A percentile compares a stretch with the other conserved stretches of the same genome.
Conservation (phyloP, 192 early-diverging fungal genomes). For the Spinellus fusiger region DNA sequence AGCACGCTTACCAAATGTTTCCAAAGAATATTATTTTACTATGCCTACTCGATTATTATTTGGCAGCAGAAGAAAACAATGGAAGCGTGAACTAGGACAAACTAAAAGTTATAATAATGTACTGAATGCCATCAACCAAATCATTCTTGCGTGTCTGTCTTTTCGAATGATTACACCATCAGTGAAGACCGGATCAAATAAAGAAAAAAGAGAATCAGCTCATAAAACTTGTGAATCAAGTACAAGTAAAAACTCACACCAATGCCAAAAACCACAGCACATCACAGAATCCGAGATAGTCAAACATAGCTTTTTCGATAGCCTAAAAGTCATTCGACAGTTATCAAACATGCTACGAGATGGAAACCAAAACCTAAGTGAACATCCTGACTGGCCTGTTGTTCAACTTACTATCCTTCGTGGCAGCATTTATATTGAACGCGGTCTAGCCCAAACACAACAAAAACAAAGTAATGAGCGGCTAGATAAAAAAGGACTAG, state of each 20-base stretch:
- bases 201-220: neutral
- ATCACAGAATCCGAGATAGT: neutral
- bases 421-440: neutral
- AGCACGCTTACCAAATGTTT: conserved; percentile 3
- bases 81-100: neutral
- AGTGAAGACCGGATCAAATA: neutral
- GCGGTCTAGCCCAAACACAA: neutral
- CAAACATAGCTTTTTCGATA: conserved; percentile 2
- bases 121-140: conserved; percentile 3
- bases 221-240: neutral
- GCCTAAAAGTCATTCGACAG: conserved; percentile 4
- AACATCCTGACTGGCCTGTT: conserved; percentile 8
- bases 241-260: too few species aligned
- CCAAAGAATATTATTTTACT: conserved; percentile 8
- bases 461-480: neutral
- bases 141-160: conserved; percentile 3
- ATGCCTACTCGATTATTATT: neutral
- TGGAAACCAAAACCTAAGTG: neutral
- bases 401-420: neutral
- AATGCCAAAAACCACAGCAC: neutral
- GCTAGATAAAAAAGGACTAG: neutral
- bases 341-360: conserved; percentile 2
- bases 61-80: neutral
- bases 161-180: conserved; percentile 1
- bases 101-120: conserved; percentile 12